Base-by-base conservation (phyloP, 2,329 filamentous ascomycete genomes). In the Cladophialophora carrionii region DNA sequence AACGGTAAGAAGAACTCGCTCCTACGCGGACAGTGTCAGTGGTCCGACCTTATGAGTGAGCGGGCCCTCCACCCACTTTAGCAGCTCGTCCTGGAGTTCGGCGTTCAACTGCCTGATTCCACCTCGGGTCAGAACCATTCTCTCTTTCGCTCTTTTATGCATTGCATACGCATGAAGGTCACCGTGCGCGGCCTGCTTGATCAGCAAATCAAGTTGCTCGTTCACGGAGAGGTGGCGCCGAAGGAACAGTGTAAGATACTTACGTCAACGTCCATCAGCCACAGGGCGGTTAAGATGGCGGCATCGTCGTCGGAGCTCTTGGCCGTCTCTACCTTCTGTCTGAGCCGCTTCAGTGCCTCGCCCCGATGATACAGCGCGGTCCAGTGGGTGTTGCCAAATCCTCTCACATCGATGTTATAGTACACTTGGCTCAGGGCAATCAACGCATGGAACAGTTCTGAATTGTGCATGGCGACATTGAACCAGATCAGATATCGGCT, bases 211-310 rank as follows among this genome's bases (percentile, higher is more conserved):
- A 31, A n/a, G 22, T 10, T 10, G 34, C 24, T 22, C 14, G 6
- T 9, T 31, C 26, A n/a, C 6, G 17, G 3, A 17, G 34, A 17
- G n/a, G 1, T 26, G 31, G 26, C 22, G 2, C 32, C 31, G 12
- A 20, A n/a, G 37, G 9, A 12, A 48, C 24, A 51, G 3, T 24
- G 12, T 22, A 10, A 43, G 6, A 24, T 14, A 59, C 65, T 58
- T 48, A 62, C 65, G 51, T 68, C 62, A 14, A 65, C 62, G 54
- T 68, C 65, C 65, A 68, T 68, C 56, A 68, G 29, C 65, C 65
- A 68, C 31, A 68, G 26, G n/a, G 62, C 62, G 17, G 65, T 65
- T 37, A 68, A 48, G 22, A 68, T 68, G 29, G 65, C 62, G 53
- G 65, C 65, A 51, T 68, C 65, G 26, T 68, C 65, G 37, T 68